Base-by-base conservation (phyloP, 1,139 yeast genomes). In the Taphrina betulina region DNA sequence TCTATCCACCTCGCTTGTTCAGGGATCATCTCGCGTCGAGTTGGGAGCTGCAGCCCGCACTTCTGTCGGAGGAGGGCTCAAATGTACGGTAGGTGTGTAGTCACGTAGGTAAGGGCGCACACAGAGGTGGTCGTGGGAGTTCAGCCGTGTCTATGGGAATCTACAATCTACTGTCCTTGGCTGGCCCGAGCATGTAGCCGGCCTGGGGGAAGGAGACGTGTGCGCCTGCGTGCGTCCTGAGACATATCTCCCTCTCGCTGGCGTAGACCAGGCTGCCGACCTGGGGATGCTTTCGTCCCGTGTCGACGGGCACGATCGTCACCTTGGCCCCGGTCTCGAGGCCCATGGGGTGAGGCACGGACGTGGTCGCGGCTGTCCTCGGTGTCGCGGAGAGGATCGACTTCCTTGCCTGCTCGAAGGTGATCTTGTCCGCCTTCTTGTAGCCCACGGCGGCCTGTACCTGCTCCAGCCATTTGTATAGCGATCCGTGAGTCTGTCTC, bases 251-350 rank as follows among this genome's bases (percentile, higher is more conserved):
- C 7, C 19, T 10, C 3, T 22, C 22, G 43, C 42, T 52, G 43
- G 36, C 28, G 29, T 37, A 35, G 12, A 34, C 17, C 12, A 52
- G 26, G 17, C 35, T 24, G 8, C 56, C 56, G 22, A 35, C 31
- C 28, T 52, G 56, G 2, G 56, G 56, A 16, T 52, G 56, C 17
- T 34, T 17, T 14, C 38, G 33, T 14, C 56, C 56, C 14, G 56
- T 52, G 34, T 52, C 56, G 23, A 35, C 22, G 28, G 56, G 56
- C 37, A 42, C 38, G 23, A 52, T 50, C 5, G 50, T 24, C 10
- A 52, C 56, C 20, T 3, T 5, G 22, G 16, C 16, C 5, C 56
- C 56, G 8, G 17, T 28, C 31, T 35, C 3, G 24, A 31, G 22
- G n/a, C 29, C 26, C 12, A 42, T 24, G 22, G 56, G 56, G 35